Evolutionary conservation across 371 early-diverging fungal species (phyloP).

Genomic region (Syncephalastrum monosporum): DNA sequence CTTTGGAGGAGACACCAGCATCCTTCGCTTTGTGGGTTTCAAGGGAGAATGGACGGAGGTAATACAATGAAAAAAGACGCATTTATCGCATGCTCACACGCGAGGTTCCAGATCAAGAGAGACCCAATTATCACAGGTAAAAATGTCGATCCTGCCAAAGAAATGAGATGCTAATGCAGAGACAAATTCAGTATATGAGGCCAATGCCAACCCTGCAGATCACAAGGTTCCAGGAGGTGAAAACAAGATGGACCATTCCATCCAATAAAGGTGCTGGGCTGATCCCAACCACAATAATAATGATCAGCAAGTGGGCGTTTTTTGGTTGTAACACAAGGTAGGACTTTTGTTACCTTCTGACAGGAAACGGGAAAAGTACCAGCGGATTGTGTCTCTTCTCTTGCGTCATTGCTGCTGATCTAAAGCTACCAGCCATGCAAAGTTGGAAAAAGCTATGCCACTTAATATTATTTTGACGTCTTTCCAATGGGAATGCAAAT

Average conservation of each 20-base stretch:
- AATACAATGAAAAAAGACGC: slow-evolving; percentile 8
- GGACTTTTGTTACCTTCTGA: no score
- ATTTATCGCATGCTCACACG: neutral
- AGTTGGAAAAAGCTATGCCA: no score
- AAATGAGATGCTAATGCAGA: neutral
- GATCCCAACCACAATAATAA: no score
- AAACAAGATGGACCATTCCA: slow-evolving; percentile 30
- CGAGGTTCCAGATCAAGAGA: slow-evolving; percentile 58
- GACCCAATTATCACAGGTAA: slow-evolving; percentile 66
- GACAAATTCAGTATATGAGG: slow-evolving; percentile 64
- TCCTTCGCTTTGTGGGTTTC: slow-evolving; percentile 79
- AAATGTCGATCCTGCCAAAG: neutral
- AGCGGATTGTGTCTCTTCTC: no score
- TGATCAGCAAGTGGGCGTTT: no score
- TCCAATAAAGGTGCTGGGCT: slow-evolving; percentile 28
- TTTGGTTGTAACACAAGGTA: no score
- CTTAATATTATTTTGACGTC: no score
- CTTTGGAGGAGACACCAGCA: slow-evolving; percentile 75
- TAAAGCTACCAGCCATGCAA: no score
- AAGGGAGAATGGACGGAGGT: slow-evolving; percentile 91
- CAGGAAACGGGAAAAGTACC: no score
- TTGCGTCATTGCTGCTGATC: no score
- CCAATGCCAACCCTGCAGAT: slow-evolving; percentile 80
- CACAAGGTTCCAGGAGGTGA: slow-evolving; percentile 65
- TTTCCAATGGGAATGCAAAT: no score